These are phyloP conservation scores for Pseudevernia furfuracea DNA, from an alignment of 495 filamentous ascomycete genomes.

Conservation along the genomic window DNA sequence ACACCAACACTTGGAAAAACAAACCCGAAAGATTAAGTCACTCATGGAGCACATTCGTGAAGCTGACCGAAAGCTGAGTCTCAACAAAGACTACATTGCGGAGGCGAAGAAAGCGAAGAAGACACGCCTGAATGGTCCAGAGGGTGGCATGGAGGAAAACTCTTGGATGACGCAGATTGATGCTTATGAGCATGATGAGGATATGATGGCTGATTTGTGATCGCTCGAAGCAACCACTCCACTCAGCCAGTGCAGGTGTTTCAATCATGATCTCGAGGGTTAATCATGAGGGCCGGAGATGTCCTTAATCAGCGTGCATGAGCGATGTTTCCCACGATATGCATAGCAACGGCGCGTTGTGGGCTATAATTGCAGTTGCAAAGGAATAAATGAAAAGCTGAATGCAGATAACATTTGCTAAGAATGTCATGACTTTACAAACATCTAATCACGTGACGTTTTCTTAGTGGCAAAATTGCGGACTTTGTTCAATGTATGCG, in stretches of 20 bases:
- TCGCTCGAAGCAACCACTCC: neutral
- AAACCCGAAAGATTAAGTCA: constrained; percentile 33
- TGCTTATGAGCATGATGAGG: constrained; percentile 51
- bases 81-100: constrained; percentile 54
- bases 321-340: constrained; percentile 4
- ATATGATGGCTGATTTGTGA: constrained; percentile 55
- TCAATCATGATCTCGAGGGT: neutral
- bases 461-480: neutral
- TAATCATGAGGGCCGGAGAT: neutral
- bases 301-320: constrained; percentile 2
- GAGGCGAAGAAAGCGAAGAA: constrained; percentile 38
- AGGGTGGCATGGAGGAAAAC: constrained; percentile 21
- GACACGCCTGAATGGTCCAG: constrained; percentile 32
- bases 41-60: constrained; percentile 39
- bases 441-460: constrained; percentile 1
- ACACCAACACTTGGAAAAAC: constrained; percentile 34
- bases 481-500: neutral
- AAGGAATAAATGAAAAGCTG: neutral
- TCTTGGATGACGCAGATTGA: constrained; percentile 29
- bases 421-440: neutral
- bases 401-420: neutral
- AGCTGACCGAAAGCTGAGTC: constrained; percentile 47
- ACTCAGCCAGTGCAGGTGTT: neutral
- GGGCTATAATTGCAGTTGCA: neutral
- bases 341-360: constrained; percentile 13